Evolutionary conservation across 2,329 filamentous ascomycete genomes (phyloP), one percentile per base, ranked within the genome.

Genomic region (Cladosporium sp.): DNA sequence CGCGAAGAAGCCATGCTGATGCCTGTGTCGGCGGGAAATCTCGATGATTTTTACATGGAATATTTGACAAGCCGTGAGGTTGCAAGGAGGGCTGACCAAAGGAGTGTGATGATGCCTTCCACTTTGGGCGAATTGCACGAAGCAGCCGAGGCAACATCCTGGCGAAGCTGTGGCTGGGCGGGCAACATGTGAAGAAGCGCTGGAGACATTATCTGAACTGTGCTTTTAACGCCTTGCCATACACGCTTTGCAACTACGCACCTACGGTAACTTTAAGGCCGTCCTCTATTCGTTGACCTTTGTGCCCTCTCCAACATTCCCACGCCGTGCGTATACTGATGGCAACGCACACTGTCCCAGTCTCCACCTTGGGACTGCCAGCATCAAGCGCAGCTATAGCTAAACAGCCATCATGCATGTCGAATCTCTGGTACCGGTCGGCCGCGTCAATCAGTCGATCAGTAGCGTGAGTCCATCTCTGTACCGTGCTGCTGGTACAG

Each of bases 61-160:
- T 23, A 10, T 33, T 8, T 46, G 40, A 44, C 40, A 23, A n/a
- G n/a, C 6, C 8, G n/a, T 21, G 40, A 46, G 40, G 40, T 46
- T 11, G 31, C 33, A 40, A 14, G 55, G 55, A 57, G n/a, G 55
- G 31, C 55, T 37, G 31, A 57, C 33, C 33, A 33, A 11, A 37
- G 21, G 55, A 35, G 18, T 57, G 55, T 57, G 55, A 57, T 40
- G 55, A 57, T 57, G 55, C 55, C 23, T 57, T 57, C 55, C 55
- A 37, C n/a, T 21, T 57, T 28, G 18, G 55, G 55, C 31, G 31
- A 35, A 35, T 57, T 57, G 55, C 55, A 33, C 55, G 14, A 57
- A 57, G 23, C 10, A 57, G 55, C 55, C 55, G 55, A 57, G 55
- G 55, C 55, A 57, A 35, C 29, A 16, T 55, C 40, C 40, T 23